Conservation (phyloP, 2,329 filamentous ascomycete genomes). For the Onygenales sp. region DNA sequence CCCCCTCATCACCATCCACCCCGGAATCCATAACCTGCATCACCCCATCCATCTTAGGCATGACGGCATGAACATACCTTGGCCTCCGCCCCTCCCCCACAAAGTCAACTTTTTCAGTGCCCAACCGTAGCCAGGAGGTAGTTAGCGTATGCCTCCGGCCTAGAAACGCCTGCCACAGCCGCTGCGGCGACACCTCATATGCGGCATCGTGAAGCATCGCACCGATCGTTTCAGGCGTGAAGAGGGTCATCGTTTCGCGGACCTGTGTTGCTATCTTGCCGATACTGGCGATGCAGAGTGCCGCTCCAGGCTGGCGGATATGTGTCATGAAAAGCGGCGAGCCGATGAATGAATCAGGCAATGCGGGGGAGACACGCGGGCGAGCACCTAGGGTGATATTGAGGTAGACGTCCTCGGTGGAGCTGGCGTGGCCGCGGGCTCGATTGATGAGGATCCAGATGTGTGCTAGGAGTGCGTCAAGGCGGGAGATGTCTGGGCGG, state of each 20-base stretch:
- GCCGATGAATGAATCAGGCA: slow-evolving; percentile 35
- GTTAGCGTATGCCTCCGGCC: slow-evolving; percentile 34
- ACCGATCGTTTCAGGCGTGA: slow-evolving; percentile 29
- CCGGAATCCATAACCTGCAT: slow-evolving; percentile 33
- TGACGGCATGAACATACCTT: slow-evolving; percentile 33
- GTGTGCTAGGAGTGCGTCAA: slow-evolving; percentile 40
- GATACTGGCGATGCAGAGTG: slow-evolving; percentile 12
- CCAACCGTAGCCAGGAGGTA: slow-evolving; percentile 19
- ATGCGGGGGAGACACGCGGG: slow-evolving; percentile 27
- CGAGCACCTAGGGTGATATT: slow-evolving; percentile 36
- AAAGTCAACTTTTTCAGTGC: slow-evolving; percentile 39
- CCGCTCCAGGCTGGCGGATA: slow-evolving; percentile 15
- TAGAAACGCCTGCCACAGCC: slow-evolving; percentile 40
- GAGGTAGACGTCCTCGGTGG: slow-evolving; percentile 26
- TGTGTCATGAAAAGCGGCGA: slow-evolving; percentile 36
- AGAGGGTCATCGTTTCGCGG: slow-evolving; percentile 11
- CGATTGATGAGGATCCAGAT: slow-evolving; percentile 38
- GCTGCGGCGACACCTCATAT: slow-evolving; percentile 37
- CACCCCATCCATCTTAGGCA: slow-evolving; percentile 36
- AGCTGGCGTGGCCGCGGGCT: slow-evolving; percentile 23
- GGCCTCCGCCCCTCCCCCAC: slow-evolving; percentile 8
- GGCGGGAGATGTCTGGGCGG: slow-evolving; percentile 26
- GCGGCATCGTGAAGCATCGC: slow-evolving; percentile 36
- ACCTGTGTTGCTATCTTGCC: too few relatives aligned
- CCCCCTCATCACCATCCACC: slow-evolving; percentile 1